A percentile compares a stretch with the other conserved stretches of the same genome.
Evolutionary conservation across 2,329 filamentous ascomycete species (phyloP).

Genomic region (Fusarium sp.): DNA sequence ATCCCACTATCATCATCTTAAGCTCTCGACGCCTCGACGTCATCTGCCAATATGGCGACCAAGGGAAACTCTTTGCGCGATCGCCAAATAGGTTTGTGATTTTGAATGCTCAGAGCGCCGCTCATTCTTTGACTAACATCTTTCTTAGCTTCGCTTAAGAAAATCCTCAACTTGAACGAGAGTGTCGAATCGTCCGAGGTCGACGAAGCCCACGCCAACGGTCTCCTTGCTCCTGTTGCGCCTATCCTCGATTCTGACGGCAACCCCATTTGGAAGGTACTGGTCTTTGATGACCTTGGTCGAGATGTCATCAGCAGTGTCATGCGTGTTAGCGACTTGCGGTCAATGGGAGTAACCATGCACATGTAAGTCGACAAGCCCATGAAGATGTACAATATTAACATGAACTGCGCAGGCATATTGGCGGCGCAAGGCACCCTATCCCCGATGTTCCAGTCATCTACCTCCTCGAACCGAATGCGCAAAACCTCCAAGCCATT

Average conservation of each 20-base stretch:
- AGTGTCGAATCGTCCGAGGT: constrained; percentile 69
- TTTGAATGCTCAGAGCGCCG: not conserved
- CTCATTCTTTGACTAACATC: constrained; percentile 12
- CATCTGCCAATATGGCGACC: constrained; percentile 57
- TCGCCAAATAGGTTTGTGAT: constrained; percentile 61
- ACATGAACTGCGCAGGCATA: constrained; percentile 69
- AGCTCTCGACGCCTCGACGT: constrained; percentile 37
- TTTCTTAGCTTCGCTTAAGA: constrained; percentile 84
- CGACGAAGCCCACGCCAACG: constrained; percentile 74
- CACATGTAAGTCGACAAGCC: constrained; percentile 74
- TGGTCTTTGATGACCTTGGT: constrained; percentile 93
- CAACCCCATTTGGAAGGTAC: constrained; percentile 96
- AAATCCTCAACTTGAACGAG: constrained; percentile 95
- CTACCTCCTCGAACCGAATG: constrained; percentile 92
- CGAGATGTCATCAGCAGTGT: constrained; percentile 98
- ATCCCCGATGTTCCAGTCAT: constrained; percentile 97
- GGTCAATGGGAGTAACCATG: constrained; percentile 95
- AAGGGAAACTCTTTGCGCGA: constrained; percentile 62
- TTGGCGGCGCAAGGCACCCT: constrained; percentile 82
- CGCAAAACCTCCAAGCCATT: constrained; percentile 83
- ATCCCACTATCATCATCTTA: constrained; percentile 43
- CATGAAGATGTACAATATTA: constrained; percentile 34
- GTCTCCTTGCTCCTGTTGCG: constrained; percentile 75
- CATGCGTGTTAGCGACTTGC: constrained; percentile 90
- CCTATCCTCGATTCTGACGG: constrained; percentile 88